Evolutionary conservation across 805 yeast species (phyloP), one percentile per base, ranked within the genome.

Genomic region (Candida nitratophila): DNA sequence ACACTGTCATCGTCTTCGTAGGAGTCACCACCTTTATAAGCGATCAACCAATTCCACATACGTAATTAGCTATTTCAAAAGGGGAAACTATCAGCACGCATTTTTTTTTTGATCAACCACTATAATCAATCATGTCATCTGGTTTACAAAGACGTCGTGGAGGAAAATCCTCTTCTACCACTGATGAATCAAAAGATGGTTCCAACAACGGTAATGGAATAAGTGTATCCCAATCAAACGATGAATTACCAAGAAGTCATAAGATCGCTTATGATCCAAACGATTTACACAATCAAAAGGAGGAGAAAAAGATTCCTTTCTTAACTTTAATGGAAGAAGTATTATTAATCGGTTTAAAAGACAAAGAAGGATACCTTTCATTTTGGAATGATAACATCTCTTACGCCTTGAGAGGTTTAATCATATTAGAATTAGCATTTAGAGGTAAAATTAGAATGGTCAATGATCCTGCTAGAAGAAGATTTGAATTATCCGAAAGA

Each of bases 321-420:
- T 71, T 93, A 52, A 93, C 99, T 0, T 68, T 93, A 52, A 89
- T 93, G 96, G 99, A 93, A 65, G 99, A 93, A 65, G 96, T 93
- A 7, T 70, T 93, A 51, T 73, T 93, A 50, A 76, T 93, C 70
- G 99, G 99, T 5, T 74, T 93, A 51, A 90, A 91, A 59, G 98
- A 93, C 65, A 85, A 86, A 55, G 98, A 93, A 65, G 99, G 99
- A 12, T 89, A 91, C 63, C 71, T 93, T 38, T 88, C 96, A 26
- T 93, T 93, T 66, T 93, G 99, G 99, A 93, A 93, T 61, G 99
- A 93, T 65, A 90, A 88, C 65, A 90, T 93, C 44, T 88, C 97
- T 21, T 93, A 93, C 67, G 96, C 97, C 1, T 73, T 93, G 47
- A 80, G 99, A 56, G 99, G 99, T 12, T 85, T 96, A 61, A 91